Conservation (phyloP, 768 basidiomycete genomes). For the Trametes villosa region DNA sequence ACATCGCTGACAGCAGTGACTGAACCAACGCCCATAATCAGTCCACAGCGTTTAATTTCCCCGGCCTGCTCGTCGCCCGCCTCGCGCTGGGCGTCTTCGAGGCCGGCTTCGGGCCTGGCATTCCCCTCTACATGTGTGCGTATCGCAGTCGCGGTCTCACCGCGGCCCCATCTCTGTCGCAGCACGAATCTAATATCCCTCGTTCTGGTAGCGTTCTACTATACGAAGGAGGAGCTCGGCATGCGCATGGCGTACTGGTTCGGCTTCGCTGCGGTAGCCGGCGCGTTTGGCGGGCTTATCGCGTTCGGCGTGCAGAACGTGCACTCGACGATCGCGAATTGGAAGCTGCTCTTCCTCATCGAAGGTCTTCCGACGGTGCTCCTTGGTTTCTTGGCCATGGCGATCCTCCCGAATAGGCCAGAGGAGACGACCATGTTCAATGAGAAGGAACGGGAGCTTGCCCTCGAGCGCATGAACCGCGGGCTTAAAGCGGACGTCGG, state of each 20-base stretch:
- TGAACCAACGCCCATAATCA: conserved; percentile 30
- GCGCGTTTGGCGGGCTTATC: conserved; percentile 84
- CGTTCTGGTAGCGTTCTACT: conserved; percentile 62
- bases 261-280: conserved; percentile 82
- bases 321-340: conserved; percentile 50
- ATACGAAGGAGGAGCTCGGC: conserved; percentile 76
- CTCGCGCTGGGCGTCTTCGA: conserved; percentile 77
- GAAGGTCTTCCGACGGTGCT: conserved; percentile 74
- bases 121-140: conserved; percentile 80
- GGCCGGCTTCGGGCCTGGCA: conserved; percentile 76
- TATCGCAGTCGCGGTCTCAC: background rate
- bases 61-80: conserved; percentile 59
- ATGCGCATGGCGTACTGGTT: conserved; percentile 82
- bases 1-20: conserved; percentile 4
- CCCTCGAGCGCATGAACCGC: conserved; percentile 68
- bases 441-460: conserved; percentile 57
- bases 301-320: conserved; percentile 79
- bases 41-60: conserved; percentile 65
- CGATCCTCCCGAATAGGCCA: conserved; percentile 69
- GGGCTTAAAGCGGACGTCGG: conserved; percentile 69
- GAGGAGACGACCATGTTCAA: conserved; percentile 67
- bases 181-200: background rate
- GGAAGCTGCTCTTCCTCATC: conserved; percentile 73
- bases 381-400: conserved; percentile 59
- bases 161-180: too few relatives aligned